phyloP scores from a whole-genome alignment of 345 rosid species.

The Noccaea bulbosa region DNA sequence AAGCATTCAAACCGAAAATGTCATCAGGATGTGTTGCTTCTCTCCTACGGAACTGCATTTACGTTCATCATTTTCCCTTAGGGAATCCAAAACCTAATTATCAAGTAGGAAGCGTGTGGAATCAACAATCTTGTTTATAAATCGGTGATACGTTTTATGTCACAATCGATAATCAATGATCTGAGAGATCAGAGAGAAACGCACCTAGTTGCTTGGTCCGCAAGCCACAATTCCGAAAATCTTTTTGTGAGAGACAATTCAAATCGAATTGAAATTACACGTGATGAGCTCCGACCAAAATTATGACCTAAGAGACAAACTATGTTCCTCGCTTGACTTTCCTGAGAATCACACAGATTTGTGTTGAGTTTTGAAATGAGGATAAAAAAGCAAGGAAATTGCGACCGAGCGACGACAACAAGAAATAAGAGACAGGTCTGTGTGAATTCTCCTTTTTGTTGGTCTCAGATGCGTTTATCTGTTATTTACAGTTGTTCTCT shows the following conservation, averaged over 20 bases:
- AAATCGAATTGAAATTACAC: neutral
- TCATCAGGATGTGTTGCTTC: conserved; percentile 11
- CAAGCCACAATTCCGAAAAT: conserved; percentile 23
- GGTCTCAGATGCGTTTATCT: conserved; percentile 43
- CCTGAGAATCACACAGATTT: conserved; percentile 21
- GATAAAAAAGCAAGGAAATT: neutral
- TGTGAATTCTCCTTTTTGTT: conserved; percentile 17
- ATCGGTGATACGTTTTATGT: neutral
- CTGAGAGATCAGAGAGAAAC: conserved; percentile 2
- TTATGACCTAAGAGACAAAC: too few species aligned
- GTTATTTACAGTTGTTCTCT: conserved; percentile 32
- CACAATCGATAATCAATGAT: neutral
- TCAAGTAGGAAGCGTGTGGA: neutral
- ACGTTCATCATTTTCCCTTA: neutral
- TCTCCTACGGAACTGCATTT: conserved; percentile 6
- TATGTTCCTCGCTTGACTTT: conserved; percentile 14
- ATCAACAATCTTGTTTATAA: conserved; percentile 18
- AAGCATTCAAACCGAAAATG: conserved; percentile 1
- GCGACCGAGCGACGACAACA: conserved; percentile 27
- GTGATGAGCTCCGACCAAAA: too few species aligned
- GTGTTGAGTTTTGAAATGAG: conserved; percentile 3
- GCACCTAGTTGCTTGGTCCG: conserved; percentile 37
- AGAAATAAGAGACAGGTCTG: conserved; percentile 7
- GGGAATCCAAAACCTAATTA: neutral
- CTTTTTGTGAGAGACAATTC: neutral